These are phyloP conservation scores for Aspergillus pseudoterreus DNA, from an alignment of 2,329 filamentous ascomycete genomes.

Conservation along the genomic window DNA sequence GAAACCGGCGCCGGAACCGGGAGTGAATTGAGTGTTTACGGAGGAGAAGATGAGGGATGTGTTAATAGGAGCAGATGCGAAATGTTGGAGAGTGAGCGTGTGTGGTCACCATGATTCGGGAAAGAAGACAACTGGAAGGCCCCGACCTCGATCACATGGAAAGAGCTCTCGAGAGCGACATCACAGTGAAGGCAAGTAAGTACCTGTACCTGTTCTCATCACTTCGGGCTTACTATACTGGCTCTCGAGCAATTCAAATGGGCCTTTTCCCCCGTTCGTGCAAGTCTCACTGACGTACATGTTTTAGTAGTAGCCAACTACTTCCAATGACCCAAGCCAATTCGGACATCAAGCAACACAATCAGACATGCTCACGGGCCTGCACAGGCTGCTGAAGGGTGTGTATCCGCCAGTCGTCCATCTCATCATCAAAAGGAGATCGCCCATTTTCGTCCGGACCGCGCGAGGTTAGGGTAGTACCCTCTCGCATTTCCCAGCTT, in stretches of 20 bases:
- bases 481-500: constrained; percentile 55
- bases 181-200: no score
- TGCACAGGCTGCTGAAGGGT: constrained; percentile 37
- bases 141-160: no score
- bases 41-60: not conserved
- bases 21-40: not conserved
- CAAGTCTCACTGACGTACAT: not conserved
- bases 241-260: no score
- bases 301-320: not conserved
- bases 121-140: not conserved
- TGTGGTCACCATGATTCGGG: not conserved
- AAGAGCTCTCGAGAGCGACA: no score
- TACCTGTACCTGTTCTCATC: no score
- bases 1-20: not conserved
- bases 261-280: no score
- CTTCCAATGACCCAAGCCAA: not conserved
- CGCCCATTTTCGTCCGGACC: constrained; percentile 12
- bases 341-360: not conserved
- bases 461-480: constrained; percentile 16
- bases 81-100: not conserved
- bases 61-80: not conserved
- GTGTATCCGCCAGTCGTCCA: constrained; percentile 31
- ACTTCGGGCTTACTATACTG: no score
- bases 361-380: constrained; percentile 48
- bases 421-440: constrained; percentile 46